A percentile compares a stretch with the other conserved stretches of the same genome.
Evolutionary conservation across 2,329 filamentous ascomycete species (phyloP).

Genomic region (Xylaria sp.): DNA sequence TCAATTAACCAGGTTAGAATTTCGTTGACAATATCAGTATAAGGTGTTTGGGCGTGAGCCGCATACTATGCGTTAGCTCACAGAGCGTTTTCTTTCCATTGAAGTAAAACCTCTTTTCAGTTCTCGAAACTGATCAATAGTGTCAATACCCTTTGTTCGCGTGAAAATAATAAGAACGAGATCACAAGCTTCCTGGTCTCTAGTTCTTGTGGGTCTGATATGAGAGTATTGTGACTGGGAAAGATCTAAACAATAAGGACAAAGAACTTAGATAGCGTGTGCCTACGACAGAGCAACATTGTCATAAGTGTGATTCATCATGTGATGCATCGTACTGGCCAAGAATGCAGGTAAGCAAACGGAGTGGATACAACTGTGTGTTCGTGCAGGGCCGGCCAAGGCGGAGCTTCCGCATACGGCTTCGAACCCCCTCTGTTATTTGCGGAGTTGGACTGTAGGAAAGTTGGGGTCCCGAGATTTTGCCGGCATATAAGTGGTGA

Average conservation of each 20-base stretch:
- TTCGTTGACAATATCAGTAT: slow-evolving; percentile 9
- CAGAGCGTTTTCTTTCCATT: slow-evolving; percentile 3
- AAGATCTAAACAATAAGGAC: background rate
- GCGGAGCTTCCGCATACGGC: slow-evolving; percentile 32
- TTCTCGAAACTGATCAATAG: background rate
- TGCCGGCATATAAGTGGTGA: slow-evolving; percentile 17
- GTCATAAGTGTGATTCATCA: background rate
- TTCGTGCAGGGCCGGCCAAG: background rate
- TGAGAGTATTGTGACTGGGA: background rate
- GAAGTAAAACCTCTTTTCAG: background rate
- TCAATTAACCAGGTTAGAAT: slow-evolving; percentile 11
- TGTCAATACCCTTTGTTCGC: background rate
- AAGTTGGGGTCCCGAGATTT: slow-evolving; percentile 25
- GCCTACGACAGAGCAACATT: background rate
- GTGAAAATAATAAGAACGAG: slow-evolving; percentile 3
- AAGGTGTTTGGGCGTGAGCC: slow-evolving; percentile 15
- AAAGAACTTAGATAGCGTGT: background rate
- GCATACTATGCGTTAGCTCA: slow-evolving; percentile 10
- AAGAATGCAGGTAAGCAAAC: background rate
- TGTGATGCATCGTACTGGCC: background rate
- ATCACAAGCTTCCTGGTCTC: background rate
- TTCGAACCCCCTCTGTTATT: background rate
- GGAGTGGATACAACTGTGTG: background rate
- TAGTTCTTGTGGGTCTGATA: background rate
- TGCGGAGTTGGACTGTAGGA: slow-evolving; percentile 15